A percentile compares a stretch with the other conserved stretches of the same genome.
Conservation (phyloP, 305 asterid species). For the Plantago rigida region DNA sequence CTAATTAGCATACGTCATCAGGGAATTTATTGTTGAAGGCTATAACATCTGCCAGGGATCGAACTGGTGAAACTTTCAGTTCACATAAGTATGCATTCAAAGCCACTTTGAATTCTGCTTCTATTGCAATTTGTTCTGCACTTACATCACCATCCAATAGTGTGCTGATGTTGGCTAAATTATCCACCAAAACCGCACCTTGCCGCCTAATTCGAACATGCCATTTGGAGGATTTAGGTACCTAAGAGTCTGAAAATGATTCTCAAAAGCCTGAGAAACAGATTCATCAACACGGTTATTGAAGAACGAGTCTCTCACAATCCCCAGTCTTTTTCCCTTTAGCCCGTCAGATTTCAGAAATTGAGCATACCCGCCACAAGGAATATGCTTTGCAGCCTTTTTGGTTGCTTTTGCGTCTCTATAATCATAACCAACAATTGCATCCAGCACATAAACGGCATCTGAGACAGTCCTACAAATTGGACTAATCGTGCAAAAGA, state of each 20-base stretch:
- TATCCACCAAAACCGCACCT: slow-evolving; percentile 44
- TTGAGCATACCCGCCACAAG: slow-evolving; percentile 34
- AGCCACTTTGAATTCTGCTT: slow-evolving; percentile 48
- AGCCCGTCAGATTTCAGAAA: slow-evolving; percentile 37
- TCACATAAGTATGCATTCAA: slow-evolving; percentile 39
- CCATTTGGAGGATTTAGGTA: slow-evolving; percentile 12
- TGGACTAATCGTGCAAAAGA: neutral
- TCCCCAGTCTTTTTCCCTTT: slow-evolving; percentile 47
- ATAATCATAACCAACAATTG: slow-evolving; percentile 35
- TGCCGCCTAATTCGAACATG: slow-evolving; percentile 24
- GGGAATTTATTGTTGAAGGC: slow-evolving; percentile 45
- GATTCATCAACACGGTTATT: slow-evolving; percentile 24
- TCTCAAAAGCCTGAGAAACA: slow-evolving; percentile 29
- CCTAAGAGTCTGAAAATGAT: slow-evolving; percentile 47
- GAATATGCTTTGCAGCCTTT: slow-evolving; percentile 35
- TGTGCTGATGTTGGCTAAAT: slow-evolving; percentile 33
- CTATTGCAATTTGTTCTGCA: slow-evolving; percentile 36
- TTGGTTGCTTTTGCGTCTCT: slow-evolving; percentile 36
- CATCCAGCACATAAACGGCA: slow-evolving; percentile 34
- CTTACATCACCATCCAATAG: slow-evolving; percentile 33
- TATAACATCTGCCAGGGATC: slow-evolving; percentile 46
- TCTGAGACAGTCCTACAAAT: slow-evolving; percentile 40
- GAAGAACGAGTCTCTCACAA: slow-evolving; percentile 37
- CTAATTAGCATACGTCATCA: slow-evolving; percentile 28
- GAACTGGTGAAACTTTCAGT: slow-evolving; percentile 37